These are phyloP conservation scores for Maudiozyma humilis DNA, from an alignment of 1,139 yeast species.

Conservation along the genomic window DNA sequence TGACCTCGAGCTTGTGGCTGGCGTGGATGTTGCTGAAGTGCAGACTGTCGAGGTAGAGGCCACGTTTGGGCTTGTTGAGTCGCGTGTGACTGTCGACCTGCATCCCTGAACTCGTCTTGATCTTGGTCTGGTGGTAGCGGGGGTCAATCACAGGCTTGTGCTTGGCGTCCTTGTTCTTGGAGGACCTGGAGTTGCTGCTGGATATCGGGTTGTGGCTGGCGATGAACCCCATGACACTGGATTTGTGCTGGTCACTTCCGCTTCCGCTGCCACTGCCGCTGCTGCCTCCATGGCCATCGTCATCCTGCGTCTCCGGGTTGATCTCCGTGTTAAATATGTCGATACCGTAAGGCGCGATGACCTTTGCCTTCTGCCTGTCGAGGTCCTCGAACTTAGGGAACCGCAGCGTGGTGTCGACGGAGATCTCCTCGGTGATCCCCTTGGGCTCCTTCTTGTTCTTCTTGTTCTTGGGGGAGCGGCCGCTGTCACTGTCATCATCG, in stretches of 20 bases:
- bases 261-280: not conserved
- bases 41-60: slow-evolving; percentile 58
- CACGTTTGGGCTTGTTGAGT: slow-evolving; percentile 29
- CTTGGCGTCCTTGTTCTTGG: not conserved
- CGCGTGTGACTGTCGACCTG: slow-evolving; percentile 22
- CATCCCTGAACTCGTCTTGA: slow-evolving; percentile 22
- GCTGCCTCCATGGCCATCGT: not conserved
- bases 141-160: slow-evolving; percentile 9
- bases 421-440: slow-evolving; percentile 33
- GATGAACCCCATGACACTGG: slow-evolving; percentile 27
- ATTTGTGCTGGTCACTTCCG: slow-evolving; percentile 8
- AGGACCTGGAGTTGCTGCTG: not conserved
- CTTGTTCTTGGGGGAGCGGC: not conserved
- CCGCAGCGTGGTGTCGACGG: slow-evolving; percentile 24
- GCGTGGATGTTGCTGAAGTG: slow-evolving; percentile 63
- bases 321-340: slow-evolving; percentile 21
- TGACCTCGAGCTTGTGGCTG: slow-evolving; percentile 68
- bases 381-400: slow-evolving; percentile 29
- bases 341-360: slow-evolving; percentile 31
- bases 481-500: not conserved
- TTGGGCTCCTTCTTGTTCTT: slow-evolving; percentile 13
- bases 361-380: slow-evolving; percentile 21
- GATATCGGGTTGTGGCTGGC: slow-evolving; percentile 13
- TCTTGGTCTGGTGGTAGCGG: slow-evolving; percentile 18
- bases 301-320: slow-evolving; percentile 11